Base-by-base conservation (phyloP, 371 early-diverging fungal species). In the Rhizomucor miehei region DNA sequence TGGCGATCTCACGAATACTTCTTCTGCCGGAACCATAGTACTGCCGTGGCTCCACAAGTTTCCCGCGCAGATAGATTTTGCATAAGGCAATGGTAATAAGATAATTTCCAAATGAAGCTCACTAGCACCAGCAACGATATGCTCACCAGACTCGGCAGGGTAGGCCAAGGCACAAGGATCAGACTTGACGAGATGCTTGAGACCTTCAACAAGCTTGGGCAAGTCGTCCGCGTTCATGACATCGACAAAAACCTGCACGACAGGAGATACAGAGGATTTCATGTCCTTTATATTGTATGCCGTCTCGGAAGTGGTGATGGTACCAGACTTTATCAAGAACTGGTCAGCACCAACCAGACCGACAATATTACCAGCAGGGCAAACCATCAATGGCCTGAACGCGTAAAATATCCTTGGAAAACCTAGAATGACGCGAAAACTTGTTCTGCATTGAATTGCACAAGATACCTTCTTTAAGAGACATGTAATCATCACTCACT, bases 71-170 rank as follows among this genome's bases (percentile, higher is more conserved):
- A n/a, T n/a, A n/a, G n/a, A n/a, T n/a, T n/a, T n/a, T n/a, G n/a
- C n/a, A n/a, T n/a, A n/a, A n/a, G n/a, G n/a, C n/a, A n/a, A n/a
- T n/a, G n/a, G n/a, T n/a, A n/a, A n/a, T n/a, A 99, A 81, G 82
- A 98, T 99, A 82, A 99, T 99, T 83, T 99, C 99, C 66, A 99
- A 82, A 86, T 99, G 99, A 65, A 99, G 88, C 84, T 99, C 99
- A 89, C 99, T 99, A 63, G 99, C 99, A 86, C 99, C 99, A 61
- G 99, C 99, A 72, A 99, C 94, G 77, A 99, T 98, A 80, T 95
- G 93, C 80, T 99, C 99, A 76, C 99, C 99, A 57, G 95, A 87
- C 25, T 93, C 95, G 59, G 90, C 88, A 52, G 95, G 96, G 81
- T 72, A 91, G 73, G 93, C 90, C 70, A 90, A 85, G 59, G 97